Evolutionary conservation across 2,329 filamentous ascomycete species (phyloP).

Genomic region (Fusarium brachygibbosum): DNA sequence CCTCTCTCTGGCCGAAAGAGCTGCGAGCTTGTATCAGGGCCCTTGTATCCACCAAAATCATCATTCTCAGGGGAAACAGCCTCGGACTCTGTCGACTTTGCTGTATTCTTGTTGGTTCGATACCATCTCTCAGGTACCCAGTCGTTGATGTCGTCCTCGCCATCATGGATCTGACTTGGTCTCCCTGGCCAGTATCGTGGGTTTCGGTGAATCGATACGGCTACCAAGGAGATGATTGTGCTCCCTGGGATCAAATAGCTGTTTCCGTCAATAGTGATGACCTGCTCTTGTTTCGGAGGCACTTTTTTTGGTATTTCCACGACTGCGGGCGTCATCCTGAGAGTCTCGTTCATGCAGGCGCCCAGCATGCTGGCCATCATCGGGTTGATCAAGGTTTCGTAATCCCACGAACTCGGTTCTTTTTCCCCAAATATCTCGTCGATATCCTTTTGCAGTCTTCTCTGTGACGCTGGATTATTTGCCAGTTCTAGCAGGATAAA

Average conservation of each 20-base stretch:
- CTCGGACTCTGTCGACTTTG: constrained; percentile 27
- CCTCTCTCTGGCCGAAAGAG: constrained; percentile 72
- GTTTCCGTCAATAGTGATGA: constrained; percentile 70
- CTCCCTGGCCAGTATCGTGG: constrained; percentile 78
- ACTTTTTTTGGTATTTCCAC: constrained; percentile 79
- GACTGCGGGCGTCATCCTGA: constrained; percentile 80
- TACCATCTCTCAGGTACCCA: constrained; percentile 83
- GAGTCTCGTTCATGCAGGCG: constrained; percentile 82
- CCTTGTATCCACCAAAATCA: constrained; percentile 70
- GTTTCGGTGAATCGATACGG: constrained; percentile 73
- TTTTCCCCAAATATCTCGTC: constrained; percentile 72
- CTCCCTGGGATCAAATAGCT: constrained; percentile 70
- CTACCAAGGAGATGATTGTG: constrained; percentile 68
- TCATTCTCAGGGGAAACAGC: constrained; percentile 55
- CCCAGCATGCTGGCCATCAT: constrained; percentile 79
- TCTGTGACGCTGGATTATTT: constrained; percentile 73
- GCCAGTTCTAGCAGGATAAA: constrained; percentile 78
- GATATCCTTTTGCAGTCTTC: constrained; percentile 76
- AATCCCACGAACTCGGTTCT: constrained; percentile 75
- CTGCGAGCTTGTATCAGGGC: constrained; percentile 71
- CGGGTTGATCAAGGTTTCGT: constrained; percentile 74
- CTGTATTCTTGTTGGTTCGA: constrained; percentile 44
- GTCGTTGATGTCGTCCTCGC: constrained; percentile 71
- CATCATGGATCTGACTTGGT: constrained; percentile 59
- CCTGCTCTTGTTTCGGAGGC: constrained; percentile 63